Evolutionary conservation across 2,329 filamentous ascomycete genomes (phyloP).

Genomic region (Ceratocystis alfenasii): DNA sequence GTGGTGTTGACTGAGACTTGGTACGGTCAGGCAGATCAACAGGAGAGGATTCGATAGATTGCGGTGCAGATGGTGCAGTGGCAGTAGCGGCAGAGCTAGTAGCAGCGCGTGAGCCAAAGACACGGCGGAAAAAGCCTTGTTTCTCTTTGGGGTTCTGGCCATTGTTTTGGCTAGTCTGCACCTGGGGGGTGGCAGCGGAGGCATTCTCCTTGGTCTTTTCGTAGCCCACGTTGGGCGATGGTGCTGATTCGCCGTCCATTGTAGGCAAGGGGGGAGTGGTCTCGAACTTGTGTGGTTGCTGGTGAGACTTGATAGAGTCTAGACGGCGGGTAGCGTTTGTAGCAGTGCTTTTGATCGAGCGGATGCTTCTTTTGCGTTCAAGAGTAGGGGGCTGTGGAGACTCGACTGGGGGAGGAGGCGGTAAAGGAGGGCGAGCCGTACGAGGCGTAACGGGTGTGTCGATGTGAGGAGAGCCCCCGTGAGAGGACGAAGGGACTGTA

Average conservation of each 20-base stretch:
- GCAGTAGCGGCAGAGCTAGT: too few species aligned
- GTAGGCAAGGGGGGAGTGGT: slow-evolving; percentile 25
- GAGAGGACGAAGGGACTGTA: slow-evolving; percentile 11
- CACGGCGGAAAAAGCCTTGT: slow-evolving; percentile 82
- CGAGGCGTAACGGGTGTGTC: slow-evolving; percentile 13
- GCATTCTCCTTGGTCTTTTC: slow-evolving; percentile 45
- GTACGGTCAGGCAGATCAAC: slow-evolving; percentile 27
- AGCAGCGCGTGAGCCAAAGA: slow-evolving; percentile 65
- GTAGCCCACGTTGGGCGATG: slow-evolving; percentile 47
- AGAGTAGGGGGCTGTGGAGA: slow-evolving; percentile 33
- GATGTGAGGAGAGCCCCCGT: slow-evolving; percentile 22
- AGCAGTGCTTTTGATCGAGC: slow-evolving; percentile 39
- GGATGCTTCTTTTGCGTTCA: slow-evolving; percentile 46
- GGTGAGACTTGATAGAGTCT: slow-evolving; percentile 4
- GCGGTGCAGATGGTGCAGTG: background rate
- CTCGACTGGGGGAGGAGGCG: slow-evolving; percentile 2
- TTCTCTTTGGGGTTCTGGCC: slow-evolving; percentile 49
- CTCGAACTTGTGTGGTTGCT: slow-evolving; percentile 3
- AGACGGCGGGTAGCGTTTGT: slow-evolving; percentile 16
- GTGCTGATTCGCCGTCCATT: slow-evolving; percentile 41
- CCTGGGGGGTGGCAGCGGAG: slow-evolving; percentile 35
- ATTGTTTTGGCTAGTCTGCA: slow-evolving; percentile 30
- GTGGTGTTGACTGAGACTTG: slow-evolving; percentile 33
- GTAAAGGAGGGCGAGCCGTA: background rate
- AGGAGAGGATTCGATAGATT: slow-evolving; percentile 26